Evolutionary conservation across 345 rosid species (phyloP).

Genomic region (Eucalyptus leucophloia): DNA sequence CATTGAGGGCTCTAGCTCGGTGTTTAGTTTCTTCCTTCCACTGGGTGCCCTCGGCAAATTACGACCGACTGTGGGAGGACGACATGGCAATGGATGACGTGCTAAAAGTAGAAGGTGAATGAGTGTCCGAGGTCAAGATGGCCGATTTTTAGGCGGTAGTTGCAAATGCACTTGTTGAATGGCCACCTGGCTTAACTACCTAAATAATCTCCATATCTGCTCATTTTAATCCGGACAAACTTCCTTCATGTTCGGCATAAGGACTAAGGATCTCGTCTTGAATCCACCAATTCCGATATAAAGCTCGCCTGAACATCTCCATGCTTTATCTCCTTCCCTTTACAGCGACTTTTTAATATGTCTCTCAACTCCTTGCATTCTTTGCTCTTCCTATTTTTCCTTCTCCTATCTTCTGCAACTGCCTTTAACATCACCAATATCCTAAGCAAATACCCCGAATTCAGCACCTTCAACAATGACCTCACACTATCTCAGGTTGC

Average conservation of each 20-base stretch:
- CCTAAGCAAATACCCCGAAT: slow-evolving; percentile 7
- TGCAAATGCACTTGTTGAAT: background rate
- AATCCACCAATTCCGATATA: background rate
- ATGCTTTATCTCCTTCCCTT: background rate
- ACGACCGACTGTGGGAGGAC: background rate
- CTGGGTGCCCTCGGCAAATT: background rate
- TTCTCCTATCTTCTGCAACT: background rate
- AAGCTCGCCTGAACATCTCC: background rate
- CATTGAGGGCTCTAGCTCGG: background rate
- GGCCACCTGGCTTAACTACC: background rate
- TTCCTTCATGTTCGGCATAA: background rate
- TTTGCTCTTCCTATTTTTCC: background rate
- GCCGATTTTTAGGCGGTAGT: background rate
- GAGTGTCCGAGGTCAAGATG: background rate
- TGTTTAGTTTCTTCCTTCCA: background rate
- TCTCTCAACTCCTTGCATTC: background rate
- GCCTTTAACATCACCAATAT: slow-evolving; percentile 24
- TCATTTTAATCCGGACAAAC: background rate
- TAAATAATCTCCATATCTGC: background rate
- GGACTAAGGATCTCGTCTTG: background rate
- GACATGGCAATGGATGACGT: background rate
- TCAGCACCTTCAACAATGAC: slow-evolving; percentile 8
- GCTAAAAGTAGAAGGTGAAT: background rate
- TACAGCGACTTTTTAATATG: background rate
- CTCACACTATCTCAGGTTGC: slow-evolving; percentile 12